Conservation (phyloP, 2,329 filamentous ascomycete species). For the Chaetomiaceae sp. region DNA sequence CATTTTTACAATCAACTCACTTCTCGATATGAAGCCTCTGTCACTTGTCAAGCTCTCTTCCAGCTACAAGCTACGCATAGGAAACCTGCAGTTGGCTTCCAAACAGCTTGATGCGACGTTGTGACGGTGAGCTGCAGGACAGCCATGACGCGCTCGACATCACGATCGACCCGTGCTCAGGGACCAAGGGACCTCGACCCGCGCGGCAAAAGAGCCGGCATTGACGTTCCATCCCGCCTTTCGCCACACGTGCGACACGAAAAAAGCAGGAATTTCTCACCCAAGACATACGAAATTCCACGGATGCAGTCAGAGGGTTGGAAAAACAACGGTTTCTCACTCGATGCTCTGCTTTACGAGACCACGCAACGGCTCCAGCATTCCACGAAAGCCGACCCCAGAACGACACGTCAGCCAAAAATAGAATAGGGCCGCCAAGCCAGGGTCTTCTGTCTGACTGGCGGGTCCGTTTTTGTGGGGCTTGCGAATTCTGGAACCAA, state of each 20-base stretch:
- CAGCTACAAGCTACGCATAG: neutral
- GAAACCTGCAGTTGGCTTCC: neutral
- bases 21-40: neutral
- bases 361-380: neutral
- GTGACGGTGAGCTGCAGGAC: neutral
- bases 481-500: neutral
- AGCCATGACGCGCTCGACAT: neutral
- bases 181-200: neutral
- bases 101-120: neutral
- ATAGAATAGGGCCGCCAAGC: slow-evolving; percentile 11
- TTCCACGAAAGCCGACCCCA: neutral
- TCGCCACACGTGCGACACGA: slow-evolving; percentile 9
- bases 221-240: slow-evolving; percentile 1
- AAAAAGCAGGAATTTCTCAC: neutral
- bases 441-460: neutral
- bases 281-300: neutral
- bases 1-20: neutral
- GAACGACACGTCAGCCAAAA: neutral
- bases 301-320: neutral
- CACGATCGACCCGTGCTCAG: neutral
- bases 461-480: neutral
- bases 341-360: slow-evolving; percentile 2
- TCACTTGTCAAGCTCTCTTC: neutral
- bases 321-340: too few species aligned
- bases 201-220: slow-evolving; percentile 3